Conservation (phyloP, 805 yeast species). For the Tetrapisispora namnaoensis region DNA sequence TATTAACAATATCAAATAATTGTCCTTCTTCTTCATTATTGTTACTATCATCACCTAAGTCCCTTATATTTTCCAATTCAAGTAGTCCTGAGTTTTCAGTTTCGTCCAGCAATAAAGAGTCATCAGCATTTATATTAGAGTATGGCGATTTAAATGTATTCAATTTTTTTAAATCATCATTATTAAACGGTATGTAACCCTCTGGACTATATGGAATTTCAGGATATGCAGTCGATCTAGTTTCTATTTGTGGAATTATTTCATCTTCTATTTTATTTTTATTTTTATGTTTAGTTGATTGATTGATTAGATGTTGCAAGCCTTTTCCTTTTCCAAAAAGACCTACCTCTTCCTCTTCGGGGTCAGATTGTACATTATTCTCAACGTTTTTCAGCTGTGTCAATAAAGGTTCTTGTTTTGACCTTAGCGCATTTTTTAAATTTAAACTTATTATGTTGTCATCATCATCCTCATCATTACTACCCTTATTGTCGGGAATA, state of each 20-base stretch:
- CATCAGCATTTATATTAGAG: constrained; percentile 1
- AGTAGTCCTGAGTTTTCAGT: constrained; percentile 13
- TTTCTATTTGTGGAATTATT: constrained; percentile 39
- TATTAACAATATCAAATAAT: background rate
- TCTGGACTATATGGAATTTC: constrained; percentile 38
- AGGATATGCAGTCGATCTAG: constrained; percentile 32
- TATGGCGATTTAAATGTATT: constrained; percentile 14
- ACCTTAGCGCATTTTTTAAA: constrained; percentile 27
- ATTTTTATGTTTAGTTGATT: constrained; percentile 7
- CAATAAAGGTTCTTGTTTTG: constrained; percentile 19
- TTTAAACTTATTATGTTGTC: constrained; percentile 17
- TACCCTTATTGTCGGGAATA: constrained; percentile 7
- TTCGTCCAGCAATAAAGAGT: background rate
- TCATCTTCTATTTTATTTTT: constrained; percentile 11
- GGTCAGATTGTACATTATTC: background rate
- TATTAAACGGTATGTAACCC: constrained; percentile 34
- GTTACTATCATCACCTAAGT: constrained; percentile 11
- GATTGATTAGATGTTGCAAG: constrained; percentile 12
- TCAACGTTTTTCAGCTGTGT: background rate
- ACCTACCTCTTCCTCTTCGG: constrained; percentile 9
- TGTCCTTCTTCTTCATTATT: too few relatives aligned
- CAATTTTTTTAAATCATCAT: constrained; percentile 24
- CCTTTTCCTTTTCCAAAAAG: constrained; percentile 8
- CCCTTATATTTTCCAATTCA: constrained; percentile 2
- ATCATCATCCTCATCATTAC: constrained; percentile 13